Evolutionary conservation across 2,329 filamentous ascomycete species (phyloP).

Genomic region (Colletotrichum coccodes): DNA sequence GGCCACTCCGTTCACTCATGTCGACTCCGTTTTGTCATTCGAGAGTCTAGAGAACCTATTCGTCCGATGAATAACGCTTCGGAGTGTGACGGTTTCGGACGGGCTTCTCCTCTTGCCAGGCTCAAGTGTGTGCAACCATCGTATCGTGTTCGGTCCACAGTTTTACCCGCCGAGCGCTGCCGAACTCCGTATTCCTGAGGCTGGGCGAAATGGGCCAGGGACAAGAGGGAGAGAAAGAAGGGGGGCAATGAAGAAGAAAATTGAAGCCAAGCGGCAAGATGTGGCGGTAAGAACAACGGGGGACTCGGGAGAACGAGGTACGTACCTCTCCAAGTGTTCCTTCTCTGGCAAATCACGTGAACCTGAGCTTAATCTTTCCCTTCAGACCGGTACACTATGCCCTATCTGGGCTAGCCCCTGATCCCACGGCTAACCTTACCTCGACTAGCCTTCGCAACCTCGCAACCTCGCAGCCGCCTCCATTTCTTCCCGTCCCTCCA

Average conservation of each 20-base stretch:
- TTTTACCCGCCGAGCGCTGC: neutral
- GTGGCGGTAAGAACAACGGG: too few relatives aligned
- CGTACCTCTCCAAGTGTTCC: neutral
- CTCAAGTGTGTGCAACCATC: neutral
- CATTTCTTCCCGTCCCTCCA: conserved; percentile 32
- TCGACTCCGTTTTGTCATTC: neutral
- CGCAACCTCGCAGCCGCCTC: neutral
- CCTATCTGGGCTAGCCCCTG: neutral
- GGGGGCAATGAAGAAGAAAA: neutral
- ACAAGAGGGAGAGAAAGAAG: neutral
- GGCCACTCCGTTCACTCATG: neutral
- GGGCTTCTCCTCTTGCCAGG: neutral
- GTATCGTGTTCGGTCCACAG: neutral
- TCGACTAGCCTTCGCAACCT: conserved; percentile 11
- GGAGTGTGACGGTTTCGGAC: neutral
- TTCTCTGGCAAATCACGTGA: neutral
- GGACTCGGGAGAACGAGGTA: neutral
- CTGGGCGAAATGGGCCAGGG: neutral
- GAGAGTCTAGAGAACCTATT: neutral
- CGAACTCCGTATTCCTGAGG: neutral
- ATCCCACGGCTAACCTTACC: conserved; percentile 28
- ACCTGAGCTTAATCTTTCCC: conserved; percentile 11
- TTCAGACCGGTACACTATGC: neutral
- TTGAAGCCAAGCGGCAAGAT: neutral
- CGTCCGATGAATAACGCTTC: neutral